Conservation (phyloP, 2,329 filamentous ascomycete species). For the Alternaria alternata region DNA sequence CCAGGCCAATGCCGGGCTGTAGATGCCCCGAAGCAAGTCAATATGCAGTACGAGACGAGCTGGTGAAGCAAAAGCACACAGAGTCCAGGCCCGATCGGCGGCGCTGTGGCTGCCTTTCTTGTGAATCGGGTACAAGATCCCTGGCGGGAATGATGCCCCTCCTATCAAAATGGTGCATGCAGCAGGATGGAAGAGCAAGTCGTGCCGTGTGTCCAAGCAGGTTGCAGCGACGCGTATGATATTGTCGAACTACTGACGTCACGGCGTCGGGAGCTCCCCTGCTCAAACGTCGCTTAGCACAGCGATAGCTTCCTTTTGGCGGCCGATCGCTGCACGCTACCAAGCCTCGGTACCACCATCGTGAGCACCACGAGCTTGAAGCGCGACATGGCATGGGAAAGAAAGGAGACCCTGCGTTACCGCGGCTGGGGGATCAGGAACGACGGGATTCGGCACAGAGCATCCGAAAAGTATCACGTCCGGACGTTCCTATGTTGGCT, state of each 20-base stretch:
- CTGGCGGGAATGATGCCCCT: conserved; percentile 20
- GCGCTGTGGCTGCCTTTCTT: conserved; percentile 31
- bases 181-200: conserved; percentile 34
- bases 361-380: conserved; percentile 7
- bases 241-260: conserved; percentile 13
- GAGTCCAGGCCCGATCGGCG: conserved; percentile 42
- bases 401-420: conserved; percentile 18
- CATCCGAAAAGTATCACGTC: conserved; percentile 7
- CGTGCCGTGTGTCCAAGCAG: conserved; percentile 21
- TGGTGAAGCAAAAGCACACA: conserved; percentile 19
- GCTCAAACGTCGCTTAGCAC: conserved; percentile 24
- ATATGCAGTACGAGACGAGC: neutral
- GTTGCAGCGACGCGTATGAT: conserved; percentile 15
- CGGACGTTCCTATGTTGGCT: neutral
- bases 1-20: neutral
- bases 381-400: conserved; percentile 3
- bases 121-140: conserved; percentile 30
- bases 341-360: conserved; percentile 16
- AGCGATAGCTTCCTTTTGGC: conserved; percentile 16
- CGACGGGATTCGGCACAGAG: conserved; percentile 2
- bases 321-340: conserved; percentile 19
- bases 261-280: conserved; percentile 13
- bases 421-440: conserved; percentile 13
- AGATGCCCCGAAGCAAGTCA: neutral
- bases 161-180: conserved; percentile 30